Percentiles rank a stretch among this genome's conserved stretches.
These are phyloP conservation scores for Nakazawaea populi DNA, from an alignment of 805 yeast genomes.

Conservation along the genomic window DNA sequence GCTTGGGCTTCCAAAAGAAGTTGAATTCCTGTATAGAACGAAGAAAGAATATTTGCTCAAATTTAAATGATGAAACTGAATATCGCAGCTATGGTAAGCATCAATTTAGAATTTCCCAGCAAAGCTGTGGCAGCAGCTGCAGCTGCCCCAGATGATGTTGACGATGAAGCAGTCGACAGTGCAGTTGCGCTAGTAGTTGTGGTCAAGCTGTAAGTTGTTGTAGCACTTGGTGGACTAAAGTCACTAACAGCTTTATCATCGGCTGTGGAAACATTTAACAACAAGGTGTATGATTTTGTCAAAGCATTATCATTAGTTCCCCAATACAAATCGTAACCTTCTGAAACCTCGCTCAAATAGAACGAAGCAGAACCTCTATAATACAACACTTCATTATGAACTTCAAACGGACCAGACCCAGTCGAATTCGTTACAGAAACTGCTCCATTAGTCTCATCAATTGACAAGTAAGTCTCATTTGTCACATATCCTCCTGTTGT, in stretches of 20 bases:
- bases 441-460: conserved; percentile 6
- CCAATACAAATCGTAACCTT: conserved; percentile 8
- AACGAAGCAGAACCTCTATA: conserved; percentile 8
- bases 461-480: not conserved
- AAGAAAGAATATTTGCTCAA: not conserved
- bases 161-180: not conserved
- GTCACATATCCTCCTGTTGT: conserved; percentile 3
- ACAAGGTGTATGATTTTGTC: not conserved
- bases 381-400: conserved; percentile 2
- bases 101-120: not conserved
- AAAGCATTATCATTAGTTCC: not conserved
- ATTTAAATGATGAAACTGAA: not conserved
- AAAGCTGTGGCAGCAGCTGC: not conserved
- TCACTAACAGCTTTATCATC: not conserved
- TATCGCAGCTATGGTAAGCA: not conserved
- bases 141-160: not conserved
- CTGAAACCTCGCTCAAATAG: not conserved
- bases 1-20: not conserved
- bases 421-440: conserved; percentile 2
- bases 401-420: conserved; percentile 3
- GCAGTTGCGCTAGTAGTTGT: conserved; percentile 1
- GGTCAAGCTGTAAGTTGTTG: conserved; percentile 5
- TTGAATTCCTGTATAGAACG: not conserved
- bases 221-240: not conserved
- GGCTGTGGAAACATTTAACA: not conserved